Evolutionary conservation across 2,329 filamentous ascomycete genomes (phyloP), one percentile per base, ranked within the genome.

Genomic region (Pseudocercospora crystallina): DNA sequence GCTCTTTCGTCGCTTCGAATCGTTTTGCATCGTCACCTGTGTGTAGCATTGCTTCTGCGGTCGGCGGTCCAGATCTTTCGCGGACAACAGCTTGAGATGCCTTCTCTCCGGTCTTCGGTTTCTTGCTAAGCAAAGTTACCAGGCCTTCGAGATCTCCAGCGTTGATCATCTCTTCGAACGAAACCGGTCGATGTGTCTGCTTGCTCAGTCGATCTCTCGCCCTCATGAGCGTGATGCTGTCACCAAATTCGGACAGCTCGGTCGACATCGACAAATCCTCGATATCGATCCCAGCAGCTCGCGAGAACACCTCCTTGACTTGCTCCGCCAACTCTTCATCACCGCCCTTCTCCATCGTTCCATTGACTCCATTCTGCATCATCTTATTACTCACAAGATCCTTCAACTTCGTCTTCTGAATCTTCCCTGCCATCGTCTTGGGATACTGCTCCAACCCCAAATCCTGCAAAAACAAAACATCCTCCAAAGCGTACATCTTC

Each of bases 361-460:
- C 20, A 26, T 26, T 3, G 3, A 26, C 7, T 7, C 20, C 20
- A 26, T 26, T 26, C 20, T 26, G 20, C 3, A 26, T 26, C 20
- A 7, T 26, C 20, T 7, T 3, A 26, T 11, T 30, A 11, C 13
- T 13, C 5, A 58, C 52, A 35, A 58, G 20, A 11, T 47, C 40
- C 15, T 43, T 43, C 9, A 58, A 39, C 26, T 44, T 39, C 7
- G 30, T 32, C 34, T 60, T 60, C 30, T 50, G 51, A 8, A 57
- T 43, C 33, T 57, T 57, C 32, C 51, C 52, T 13, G 42, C 45
- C 38, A 42, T 45, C 1, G 49, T 57, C 11, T 47, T 43, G 10
- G 58, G 58, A 43, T 49, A 60, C n/a, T 60, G 56, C 10, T 53
- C 43, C 11, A 54, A 35, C 1, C 56, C 56, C 1, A 57, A 41